A percentile compares a stretch with the other conserved stretches of the same genome.
Conservation (phyloP, 2,329 filamentous ascomycete genomes). For the Lecanosticta acicola region DNA sequence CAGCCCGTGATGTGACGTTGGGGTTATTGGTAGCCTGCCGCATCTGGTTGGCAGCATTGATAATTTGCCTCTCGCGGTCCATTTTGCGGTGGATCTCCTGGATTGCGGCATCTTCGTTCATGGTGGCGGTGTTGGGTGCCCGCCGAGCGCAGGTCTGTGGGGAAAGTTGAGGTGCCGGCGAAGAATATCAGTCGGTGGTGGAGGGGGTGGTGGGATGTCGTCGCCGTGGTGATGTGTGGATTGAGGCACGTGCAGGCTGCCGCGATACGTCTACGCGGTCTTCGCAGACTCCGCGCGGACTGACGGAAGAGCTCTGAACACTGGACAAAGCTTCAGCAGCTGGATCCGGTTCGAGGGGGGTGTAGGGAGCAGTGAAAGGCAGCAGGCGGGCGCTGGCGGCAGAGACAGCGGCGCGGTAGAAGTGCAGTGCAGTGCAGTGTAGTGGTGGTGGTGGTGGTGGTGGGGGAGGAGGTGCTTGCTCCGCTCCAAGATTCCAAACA, state of each 20-base stretch:
- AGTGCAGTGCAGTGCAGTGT: neutral
- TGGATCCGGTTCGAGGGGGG: no score
- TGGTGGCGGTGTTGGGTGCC: conserved; percentile 37
- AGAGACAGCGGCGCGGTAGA: neutral
- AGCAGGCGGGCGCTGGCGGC: neutral
- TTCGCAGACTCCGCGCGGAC: neutral
- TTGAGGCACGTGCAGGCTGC: conserved; percentile 5
- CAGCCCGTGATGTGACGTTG: conserved; percentile 79
- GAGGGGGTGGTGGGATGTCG: neutral
- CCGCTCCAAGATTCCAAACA: conserved; percentile 2
- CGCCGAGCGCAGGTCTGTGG: conserved; percentile 9
- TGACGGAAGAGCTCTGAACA: conserved; percentile 1
- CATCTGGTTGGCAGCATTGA: conserved; percentile 92
- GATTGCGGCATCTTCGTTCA: conserved; percentile 59
- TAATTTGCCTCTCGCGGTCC: conserved; percentile 90
- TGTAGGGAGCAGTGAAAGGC: no score
- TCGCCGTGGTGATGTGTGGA: neutral
- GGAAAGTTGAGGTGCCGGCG: neutral
- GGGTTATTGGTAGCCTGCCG: conserved; percentile 93
- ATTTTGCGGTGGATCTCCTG: conserved; percentile 93
- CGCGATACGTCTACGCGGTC: neutral
- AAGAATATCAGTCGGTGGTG: neutral
- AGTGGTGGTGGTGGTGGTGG: neutral
- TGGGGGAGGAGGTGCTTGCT: neutral
- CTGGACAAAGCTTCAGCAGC: no score